Conservation (phyloP, 2,329 filamentous ascomycete genomes). For the Cercospora zeina region DNA sequence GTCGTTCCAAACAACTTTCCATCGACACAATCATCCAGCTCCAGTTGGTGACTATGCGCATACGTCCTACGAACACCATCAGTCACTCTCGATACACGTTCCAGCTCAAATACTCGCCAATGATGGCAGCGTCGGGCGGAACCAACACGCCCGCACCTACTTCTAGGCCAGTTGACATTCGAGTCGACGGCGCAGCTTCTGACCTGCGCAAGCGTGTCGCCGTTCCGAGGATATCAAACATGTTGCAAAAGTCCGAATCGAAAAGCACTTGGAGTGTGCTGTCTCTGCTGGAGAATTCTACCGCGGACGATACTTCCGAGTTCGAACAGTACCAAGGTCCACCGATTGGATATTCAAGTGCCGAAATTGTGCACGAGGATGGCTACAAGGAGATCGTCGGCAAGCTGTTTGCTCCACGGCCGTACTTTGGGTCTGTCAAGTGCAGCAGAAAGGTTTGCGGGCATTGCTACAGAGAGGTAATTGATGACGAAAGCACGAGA, state of each 20-base stretch:
- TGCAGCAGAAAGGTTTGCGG: not conserved
- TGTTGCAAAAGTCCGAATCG: not conserved
- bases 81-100: not conserved
- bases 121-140: not conserved
- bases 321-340: not conserved
- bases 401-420: not conserved
- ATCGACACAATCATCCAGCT: not conserved
- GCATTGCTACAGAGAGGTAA: not conserved
- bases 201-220: slow-evolving; percentile 1
- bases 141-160: not conserved
- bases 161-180: not conserved
- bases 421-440: not conserved
- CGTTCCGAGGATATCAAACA: not conserved
- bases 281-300: not conserved
- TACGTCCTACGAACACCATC: not conserved
- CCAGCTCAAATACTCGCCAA: not conserved
- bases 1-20: not conserved
- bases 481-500: not conserved
- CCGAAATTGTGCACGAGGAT: not conserved
- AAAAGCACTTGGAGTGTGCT: not conserved
- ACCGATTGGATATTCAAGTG: slow-evolving; percentile 6
- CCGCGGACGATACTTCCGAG: not conserved
- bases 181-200: not conserved
- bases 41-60: not conserved
- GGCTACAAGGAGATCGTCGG: slow-evolving; percentile 2